Percentiles rank a stretch among this genome's conserved stretches.
Conservation (phyloP, 2,329 filamentous ascomycete genomes). For the Thelonectria blattea region DNA sequence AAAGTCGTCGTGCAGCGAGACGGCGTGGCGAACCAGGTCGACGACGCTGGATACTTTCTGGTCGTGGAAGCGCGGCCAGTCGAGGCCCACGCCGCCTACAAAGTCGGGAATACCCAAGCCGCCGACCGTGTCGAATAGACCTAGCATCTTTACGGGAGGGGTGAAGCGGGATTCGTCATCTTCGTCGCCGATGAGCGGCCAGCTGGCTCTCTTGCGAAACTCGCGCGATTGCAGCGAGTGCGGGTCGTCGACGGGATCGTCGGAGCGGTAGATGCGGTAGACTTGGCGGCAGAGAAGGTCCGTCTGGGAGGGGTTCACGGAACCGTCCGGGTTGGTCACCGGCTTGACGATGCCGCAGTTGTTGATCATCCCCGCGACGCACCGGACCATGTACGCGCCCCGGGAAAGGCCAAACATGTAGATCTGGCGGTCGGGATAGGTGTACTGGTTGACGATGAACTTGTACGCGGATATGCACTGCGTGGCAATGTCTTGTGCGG, state of each 20-base stretch:
- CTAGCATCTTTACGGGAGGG: conserved; percentile 33
- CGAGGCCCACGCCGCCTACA: conserved; percentile 27
- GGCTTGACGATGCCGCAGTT: conserved; percentile 38
- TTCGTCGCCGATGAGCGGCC: conserved; percentile 19
- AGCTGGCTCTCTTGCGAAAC: conserved; percentile 25
- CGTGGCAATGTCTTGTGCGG: conserved; percentile 12
- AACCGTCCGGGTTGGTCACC: conserved; percentile 6
- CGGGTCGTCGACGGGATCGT: conserved; percentile 24
- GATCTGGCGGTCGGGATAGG: conserved; percentile 26
- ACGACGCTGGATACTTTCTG: conserved; percentile 35
- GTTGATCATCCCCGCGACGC: conserved; percentile 39
- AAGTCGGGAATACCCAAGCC: conserved; percentile 29
- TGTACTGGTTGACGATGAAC: conserved; percentile 31
- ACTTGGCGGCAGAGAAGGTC: conserved; percentile 26
- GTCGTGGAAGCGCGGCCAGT: conserved; percentile 37
- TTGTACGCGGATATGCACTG: conserved; percentile 24
- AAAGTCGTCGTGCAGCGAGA: conserved; percentile 31
- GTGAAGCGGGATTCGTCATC: neutral
- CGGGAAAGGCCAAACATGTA: conserved; percentile 39
- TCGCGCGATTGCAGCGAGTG: conserved; percentile 20
- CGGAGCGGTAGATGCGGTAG: conserved; percentile 33
- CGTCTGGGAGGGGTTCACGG: neutral
- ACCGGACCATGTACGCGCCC: conserved; percentile 35
- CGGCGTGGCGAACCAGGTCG: conserved; percentile 32
- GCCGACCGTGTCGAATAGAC: conserved; percentile 35